phyloP scores from a whole-genome alignment of 257 asterid genomes.

The Perilla frutescens region DNA sequence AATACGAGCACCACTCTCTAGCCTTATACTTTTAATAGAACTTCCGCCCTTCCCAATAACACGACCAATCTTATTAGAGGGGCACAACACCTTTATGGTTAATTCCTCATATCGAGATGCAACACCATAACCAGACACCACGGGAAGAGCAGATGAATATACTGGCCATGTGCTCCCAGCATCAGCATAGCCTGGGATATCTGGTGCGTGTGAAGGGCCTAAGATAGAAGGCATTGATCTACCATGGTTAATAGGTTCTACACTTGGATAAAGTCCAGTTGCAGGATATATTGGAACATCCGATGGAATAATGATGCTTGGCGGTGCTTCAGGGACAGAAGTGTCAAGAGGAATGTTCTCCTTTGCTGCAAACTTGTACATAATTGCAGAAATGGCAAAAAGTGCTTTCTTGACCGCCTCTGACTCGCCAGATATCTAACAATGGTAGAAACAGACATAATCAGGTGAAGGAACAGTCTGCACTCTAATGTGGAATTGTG shows the following conservation, averaged over 20 bases:
- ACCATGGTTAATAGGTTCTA: constrained; percentile 55
- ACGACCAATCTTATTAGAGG: constrained; percentile 79
- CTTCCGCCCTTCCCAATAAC: constrained; percentile 93
- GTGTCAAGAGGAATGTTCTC: constrained; percentile 88
- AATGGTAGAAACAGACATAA: constrained; percentile 32
- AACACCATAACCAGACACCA: constrained; percentile 76
- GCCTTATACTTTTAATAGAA: constrained; percentile 76
- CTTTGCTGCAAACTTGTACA: constrained; percentile 86
- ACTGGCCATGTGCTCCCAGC: constrained; percentile 79
- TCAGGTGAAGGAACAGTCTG: constrained; percentile 21
- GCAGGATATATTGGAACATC: constrained; percentile 82
- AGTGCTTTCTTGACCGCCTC: constrained; percentile 85
- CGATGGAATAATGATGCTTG: constrained; percentile 88
- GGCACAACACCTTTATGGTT: constrained; percentile 72
- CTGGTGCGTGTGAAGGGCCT: constrained; percentile 65
- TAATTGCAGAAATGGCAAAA: constrained; percentile 90
- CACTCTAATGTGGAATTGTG: neutral
- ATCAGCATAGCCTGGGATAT: constrained; percentile 69
- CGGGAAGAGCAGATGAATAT: constrained; percentile 79
- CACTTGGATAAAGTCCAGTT: constrained; percentile 74
- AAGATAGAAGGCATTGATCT: constrained; percentile 71
- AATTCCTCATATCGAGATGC: constrained; percentile 69
- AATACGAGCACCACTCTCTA: constrained; percentile 87
- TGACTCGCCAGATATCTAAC: constrained; percentile 83
- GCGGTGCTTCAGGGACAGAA: constrained; percentile 68